Percentiles rank a stretch among this genome's conserved stretches.
Evolutionary conservation across 495 filamentous ascomycete genomes (phyloP).

Genomic region (Entonaema liquescens): DNA sequence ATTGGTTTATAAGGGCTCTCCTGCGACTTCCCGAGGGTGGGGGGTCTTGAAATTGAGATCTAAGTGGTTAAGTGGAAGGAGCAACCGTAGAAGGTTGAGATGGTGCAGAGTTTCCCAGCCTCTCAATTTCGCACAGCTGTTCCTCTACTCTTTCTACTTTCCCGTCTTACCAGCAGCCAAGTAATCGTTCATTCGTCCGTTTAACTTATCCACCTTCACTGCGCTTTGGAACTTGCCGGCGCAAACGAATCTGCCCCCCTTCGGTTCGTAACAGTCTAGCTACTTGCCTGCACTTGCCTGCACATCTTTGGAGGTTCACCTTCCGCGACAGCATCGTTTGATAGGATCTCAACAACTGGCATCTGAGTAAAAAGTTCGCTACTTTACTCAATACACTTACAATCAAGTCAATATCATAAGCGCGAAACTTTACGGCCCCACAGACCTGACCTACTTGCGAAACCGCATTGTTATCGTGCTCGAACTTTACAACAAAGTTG

Average conservation of each 20-base stretch:
- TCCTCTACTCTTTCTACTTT: conserved; percentile 19
- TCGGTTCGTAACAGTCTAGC: background rate
- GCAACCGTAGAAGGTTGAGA: conserved; percentile 20
- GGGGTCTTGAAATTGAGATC: conserved; percentile 25
- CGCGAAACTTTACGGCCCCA: background rate
- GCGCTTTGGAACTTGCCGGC: conserved; percentile 13
- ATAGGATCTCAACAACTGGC: conserved; percentile 13
- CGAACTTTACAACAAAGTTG: background rate
- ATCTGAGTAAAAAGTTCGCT: conserved; percentile 9
- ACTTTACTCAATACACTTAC: conserved; percentile 7
- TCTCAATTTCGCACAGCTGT: conserved; percentile 50
- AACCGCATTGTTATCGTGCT: conserved; percentile 4
- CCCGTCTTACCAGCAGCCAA: conserved; percentile 11
- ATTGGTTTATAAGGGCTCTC: conserved; percentile 26
- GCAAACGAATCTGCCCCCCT: conserved; percentile 1
- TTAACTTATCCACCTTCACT: background rate
- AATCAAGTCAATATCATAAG: conserved; percentile 11
- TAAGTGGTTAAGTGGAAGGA: conserved; percentile 33
- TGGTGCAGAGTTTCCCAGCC: conserved; percentile 50
- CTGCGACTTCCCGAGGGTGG: conserved; percentile 42
- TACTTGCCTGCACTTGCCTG: background rate
- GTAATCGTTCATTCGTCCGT: background rate
- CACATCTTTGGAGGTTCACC: conserved; percentile 2
- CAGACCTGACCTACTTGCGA: background rate
- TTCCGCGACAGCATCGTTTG: conserved; percentile 16